A percentile compares a stretch with the other conserved stretches of the same genome.
Evolutionary conservation across 2,329 filamentous ascomycete species (phyloP).

Genomic region (Nectriaceae sp.): DNA sequence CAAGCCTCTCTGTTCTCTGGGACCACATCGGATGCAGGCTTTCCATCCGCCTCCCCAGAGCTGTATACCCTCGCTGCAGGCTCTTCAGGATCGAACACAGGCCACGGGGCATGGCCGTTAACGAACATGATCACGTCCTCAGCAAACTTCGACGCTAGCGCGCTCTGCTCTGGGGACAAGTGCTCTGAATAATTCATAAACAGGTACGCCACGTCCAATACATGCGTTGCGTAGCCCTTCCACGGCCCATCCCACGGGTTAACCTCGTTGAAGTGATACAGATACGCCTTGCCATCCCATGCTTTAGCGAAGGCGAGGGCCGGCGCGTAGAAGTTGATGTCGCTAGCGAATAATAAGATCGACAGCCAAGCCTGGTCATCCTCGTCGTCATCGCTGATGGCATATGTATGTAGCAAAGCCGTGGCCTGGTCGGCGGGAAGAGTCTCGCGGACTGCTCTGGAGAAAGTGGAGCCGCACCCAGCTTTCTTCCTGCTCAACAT

Average conservation of each 20-base stretch:
- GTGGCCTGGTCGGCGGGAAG: not conserved
- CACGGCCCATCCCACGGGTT: conserved; percentile 5
- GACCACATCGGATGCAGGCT: no score
- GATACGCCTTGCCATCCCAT: not conserved
- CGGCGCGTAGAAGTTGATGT: conserved; percentile 2
- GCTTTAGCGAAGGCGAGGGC: not conserved
- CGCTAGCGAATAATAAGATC: not conserved
- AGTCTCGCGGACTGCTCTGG: not conserved
- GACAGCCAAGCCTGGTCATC: not conserved
- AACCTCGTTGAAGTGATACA: conserved; percentile 5
- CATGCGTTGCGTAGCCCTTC: conserved; percentile 3
- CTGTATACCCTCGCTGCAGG: no score
- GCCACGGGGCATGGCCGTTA: no score
- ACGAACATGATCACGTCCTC: not conserved
- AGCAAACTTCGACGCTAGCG: not conserved
- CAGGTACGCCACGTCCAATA: conserved; percentile 5
- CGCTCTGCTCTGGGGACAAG: conserved; percentile 4
- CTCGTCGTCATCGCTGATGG: not conserved
- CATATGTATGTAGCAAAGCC: not conserved
- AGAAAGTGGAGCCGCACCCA: not conserved
- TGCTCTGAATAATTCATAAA: conserved; percentile 8
- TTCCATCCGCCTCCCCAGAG: no score
- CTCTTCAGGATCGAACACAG: no score
- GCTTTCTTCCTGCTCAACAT: conserved; percentile 1
- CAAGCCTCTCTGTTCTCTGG: no score